Percentiles rank a stretch among this genome's conserved stretches.
Evolutionary conservation across 2,329 filamentous ascomycete species (phyloP).

Genomic region (Alternaria sp.): DNA sequence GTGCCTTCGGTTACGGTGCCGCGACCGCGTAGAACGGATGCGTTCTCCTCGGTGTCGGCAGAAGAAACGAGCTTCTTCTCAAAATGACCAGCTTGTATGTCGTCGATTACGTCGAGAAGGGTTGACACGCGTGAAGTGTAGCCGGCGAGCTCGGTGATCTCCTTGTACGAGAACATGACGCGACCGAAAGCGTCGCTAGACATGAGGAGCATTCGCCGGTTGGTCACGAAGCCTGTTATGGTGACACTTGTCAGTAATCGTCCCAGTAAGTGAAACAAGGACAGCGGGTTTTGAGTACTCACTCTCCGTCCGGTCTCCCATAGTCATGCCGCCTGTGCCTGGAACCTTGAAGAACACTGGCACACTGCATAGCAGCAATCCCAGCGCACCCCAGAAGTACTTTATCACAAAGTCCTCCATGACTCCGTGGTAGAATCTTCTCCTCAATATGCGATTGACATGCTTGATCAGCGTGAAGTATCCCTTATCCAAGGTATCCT

Average conservation of each 20-base stretch:
- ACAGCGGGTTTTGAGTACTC: conserved; percentile 26
- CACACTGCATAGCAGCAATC: conserved; percentile 88
- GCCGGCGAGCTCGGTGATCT: conserved; percentile 93
- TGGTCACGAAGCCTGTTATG: conserved; percentile 79
- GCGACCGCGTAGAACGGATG: conserved; percentile 79
- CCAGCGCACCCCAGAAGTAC: conserved; percentile 97
- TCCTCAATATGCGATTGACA: conserved; percentile 90
- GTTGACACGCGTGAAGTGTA: conserved; percentile 93
- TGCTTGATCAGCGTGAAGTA: conserved; percentile 99
- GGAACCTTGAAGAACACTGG: conserved; percentile 96
- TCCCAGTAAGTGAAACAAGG: not conserved
- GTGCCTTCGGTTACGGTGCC: conserved; percentile 82
- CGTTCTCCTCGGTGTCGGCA: conserved; percentile 80
- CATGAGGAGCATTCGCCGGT: conserved; percentile 86
- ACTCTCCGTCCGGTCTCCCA: conserved; percentile 73
- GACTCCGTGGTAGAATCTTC: conserved; percentile 94
- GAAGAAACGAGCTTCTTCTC: conserved; percentile 97
- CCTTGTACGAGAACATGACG: conserved; percentile 61
- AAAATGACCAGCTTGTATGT: conserved; percentile 87
- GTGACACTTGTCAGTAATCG: conserved; percentile 7
- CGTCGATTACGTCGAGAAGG: conserved; percentile 90
- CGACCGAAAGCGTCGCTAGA: conserved; percentile 75
- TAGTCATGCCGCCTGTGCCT: conserved; percentile 60
- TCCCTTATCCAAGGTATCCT: conserved; percentile 94
- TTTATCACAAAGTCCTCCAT: conserved; percentile 99